Evolutionary conservation across 2,329 filamentous ascomycete genomes (phyloP).

Genomic region (Exophiala dermatitidis): DNA sequence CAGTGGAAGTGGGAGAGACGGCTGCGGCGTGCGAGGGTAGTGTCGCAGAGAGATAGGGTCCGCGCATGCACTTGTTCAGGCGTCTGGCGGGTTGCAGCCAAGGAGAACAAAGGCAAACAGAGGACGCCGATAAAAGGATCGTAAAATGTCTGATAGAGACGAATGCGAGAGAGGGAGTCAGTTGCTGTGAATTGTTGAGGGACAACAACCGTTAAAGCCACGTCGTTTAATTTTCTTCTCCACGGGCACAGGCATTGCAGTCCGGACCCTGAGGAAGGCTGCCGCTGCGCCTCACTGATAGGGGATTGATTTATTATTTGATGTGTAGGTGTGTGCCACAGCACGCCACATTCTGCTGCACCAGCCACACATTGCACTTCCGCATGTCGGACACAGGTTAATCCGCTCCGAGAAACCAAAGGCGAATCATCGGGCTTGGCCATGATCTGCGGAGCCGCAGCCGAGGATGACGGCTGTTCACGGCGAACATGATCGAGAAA

Average conservation of each 20-base stretch:
- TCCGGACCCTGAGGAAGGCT: background rate
- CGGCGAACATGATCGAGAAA: background rate
- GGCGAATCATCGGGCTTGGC: conserved; percentile 14
- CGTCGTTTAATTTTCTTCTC: conserved; percentile 16
- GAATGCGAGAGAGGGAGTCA: background rate
- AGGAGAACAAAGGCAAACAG: background rate
- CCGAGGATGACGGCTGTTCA: conserved; percentile 12
- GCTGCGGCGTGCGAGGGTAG: conserved; percentile 7
- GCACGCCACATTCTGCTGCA: background rate
- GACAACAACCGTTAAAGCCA: conserved; percentile 15
- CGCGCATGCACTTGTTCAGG: conserved; percentile 16
- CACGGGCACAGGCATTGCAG: background rate
- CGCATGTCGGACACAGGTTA: background rate
- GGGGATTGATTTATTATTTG: too few relatives aligned
- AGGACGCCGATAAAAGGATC: background rate
- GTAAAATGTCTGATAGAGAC: background rate
- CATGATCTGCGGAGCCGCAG: conserved; percentile 1
- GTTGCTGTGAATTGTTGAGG: conserved; percentile 5
- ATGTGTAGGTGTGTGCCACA: too few relatives aligned
- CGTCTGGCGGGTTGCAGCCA: background rate
- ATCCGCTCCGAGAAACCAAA: background rate
- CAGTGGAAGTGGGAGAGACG: background rate
- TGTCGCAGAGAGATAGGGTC: conserved; percentile 14
- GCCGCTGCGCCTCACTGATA: background rate
- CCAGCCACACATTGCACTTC: too few relatives aligned